A percentile compares a stretch with the other conserved stretches of the same genome.
Evolutionary conservation across 148 eudicot genomes (phyloP).

Genomic region (Nepenthes mirabilis): DNA sequence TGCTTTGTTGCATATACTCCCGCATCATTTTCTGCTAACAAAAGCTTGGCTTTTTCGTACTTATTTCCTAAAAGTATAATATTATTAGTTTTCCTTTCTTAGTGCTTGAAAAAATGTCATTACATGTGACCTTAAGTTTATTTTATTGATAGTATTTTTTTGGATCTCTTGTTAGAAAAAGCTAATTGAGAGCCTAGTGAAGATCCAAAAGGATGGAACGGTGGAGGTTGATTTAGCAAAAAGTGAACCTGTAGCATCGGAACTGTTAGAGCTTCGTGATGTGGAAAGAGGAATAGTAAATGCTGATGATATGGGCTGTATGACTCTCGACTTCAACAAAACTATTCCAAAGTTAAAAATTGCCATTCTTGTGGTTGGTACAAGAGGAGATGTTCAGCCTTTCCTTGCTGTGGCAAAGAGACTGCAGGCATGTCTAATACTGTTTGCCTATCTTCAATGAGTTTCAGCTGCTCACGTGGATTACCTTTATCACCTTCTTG

Average conservation of each 20-base stretch:
- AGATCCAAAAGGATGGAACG: slow-evolving; percentile 61
- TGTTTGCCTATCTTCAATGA: neutral
- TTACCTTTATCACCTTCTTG: too few species aligned
- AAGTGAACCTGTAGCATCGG: slow-evolving; percentile 38
- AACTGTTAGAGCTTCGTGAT: slow-evolving; percentile 34
- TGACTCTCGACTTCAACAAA: slow-evolving; percentile 22
- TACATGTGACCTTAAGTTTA: slow-evolving; percentile 1
- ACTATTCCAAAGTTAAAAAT: slow-evolving; percentile 59
- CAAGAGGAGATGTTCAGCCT: slow-evolving; percentile 96
- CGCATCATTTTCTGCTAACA: too few species aligned
- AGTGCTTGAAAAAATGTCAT: neutral
- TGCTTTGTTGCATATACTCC: too few species aligned
- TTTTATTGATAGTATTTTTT: neutral
- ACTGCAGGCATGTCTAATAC: slow-evolving; percentile 46
- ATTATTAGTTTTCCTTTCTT: neutral
- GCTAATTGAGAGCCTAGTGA: slow-evolving; percentile 60
- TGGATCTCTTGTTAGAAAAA: slow-evolving; percentile 44
- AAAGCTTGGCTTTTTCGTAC: too few species aligned
- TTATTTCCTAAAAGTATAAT: too few species aligned
- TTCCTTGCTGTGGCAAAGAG: slow-evolving; percentile 76
- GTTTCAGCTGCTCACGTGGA: too few species aligned
- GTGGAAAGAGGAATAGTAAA: slow-evolving; percentile 21
- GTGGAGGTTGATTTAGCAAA: slow-evolving; percentile 43
- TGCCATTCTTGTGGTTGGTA: slow-evolving; percentile 85
- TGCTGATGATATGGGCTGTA: slow-evolving; percentile 10